These are phyloP conservation scores for Trametes cingulata DNA, from an alignment of 768 basidiomycete species.

Conservation along the genomic window DNA sequence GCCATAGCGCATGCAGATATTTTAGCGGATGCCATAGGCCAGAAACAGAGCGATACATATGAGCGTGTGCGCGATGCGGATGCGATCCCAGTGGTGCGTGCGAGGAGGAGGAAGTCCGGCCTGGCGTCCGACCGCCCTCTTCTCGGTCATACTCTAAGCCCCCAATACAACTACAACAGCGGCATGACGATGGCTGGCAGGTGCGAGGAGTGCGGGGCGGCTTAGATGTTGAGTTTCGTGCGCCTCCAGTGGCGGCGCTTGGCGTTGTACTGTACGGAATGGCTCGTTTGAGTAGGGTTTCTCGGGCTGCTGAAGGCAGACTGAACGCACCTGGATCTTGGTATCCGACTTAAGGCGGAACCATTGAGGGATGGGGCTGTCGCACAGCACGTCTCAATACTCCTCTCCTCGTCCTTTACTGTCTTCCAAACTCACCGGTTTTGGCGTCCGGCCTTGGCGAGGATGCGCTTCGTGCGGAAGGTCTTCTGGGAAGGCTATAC, in stretches of 20 bases:
- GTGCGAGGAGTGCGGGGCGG: slow-evolving; percentile 6
- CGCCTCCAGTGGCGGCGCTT: slow-evolving; percentile 99
- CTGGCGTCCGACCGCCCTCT: slow-evolving; percentile 17
- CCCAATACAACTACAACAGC: slow-evolving; percentile 24
- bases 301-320: not conserved
- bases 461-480: slow-evolving; percentile 94
- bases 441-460: slow-evolving; percentile 94
- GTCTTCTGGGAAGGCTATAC: slow-evolving; percentile 96
- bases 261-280: slow-evolving; percentile 69
- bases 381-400: not conserved
- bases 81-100: slow-evolving; percentile 19
- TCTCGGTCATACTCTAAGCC: slow-evolving; percentile 8
- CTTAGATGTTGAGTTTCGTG: slow-evolving; percentile 96
- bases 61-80: slow-evolving; percentile 20
- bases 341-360: slow-evolving; percentile 96
- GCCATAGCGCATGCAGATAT: slow-evolving; percentile 25
- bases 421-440: slow-evolving; percentile 65
- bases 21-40: slow-evolving; percentile 28
- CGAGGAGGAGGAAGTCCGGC: slow-evolving; percentile 5
- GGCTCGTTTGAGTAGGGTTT: not conserved
- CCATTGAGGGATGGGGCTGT: slow-evolving; percentile 97
- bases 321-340: slow-evolving; percentile 75
- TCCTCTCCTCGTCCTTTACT: not conserved
- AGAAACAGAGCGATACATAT: slow-evolving; percentile 28
- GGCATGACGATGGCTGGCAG: slow-evolving; percentile 3